phyloP scores from a whole-genome alignment of 306 rosid genomes.

The Lupinus albus region DNA sequence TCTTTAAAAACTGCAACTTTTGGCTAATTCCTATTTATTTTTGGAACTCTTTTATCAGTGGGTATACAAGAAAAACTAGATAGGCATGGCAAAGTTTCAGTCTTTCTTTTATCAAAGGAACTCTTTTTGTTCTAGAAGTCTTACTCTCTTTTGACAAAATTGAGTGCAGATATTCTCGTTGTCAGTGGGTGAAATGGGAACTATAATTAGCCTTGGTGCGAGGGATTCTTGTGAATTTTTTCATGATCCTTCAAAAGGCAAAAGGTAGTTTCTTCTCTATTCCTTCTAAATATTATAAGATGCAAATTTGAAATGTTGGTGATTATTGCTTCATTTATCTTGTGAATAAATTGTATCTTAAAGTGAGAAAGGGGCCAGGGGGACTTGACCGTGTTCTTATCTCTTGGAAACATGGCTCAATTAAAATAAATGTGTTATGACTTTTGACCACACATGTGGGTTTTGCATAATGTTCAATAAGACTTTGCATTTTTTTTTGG shows the following conservation, averaged over 20 bases:
- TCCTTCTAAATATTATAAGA: slow-evolving; percentile 6
- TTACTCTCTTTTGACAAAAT: not conserved
- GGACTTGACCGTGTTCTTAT: not conserved
- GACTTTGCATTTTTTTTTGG: not conserved
- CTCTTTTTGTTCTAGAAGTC: not conserved
- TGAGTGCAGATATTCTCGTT: slow-evolving; percentile 74
- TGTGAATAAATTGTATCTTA: not conserved
- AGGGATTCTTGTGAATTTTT: slow-evolving; percentile 76
- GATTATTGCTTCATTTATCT: slow-evolving; percentile 27
- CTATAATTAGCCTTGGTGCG: slow-evolving; percentile 69
- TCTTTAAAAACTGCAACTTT: slow-evolving; percentile 17
- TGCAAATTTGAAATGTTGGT: not conserved
- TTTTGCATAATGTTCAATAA: slow-evolving; percentile 11
- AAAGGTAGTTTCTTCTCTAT: slow-evolving; percentile 51
- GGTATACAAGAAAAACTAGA: too few species aligned
- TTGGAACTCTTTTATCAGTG: not conserved
- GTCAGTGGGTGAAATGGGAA: slow-evolving; percentile 86
- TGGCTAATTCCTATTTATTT: slow-evolving; percentile 1
- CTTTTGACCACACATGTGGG: not conserved
- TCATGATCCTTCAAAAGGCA: slow-evolving; percentile 85
- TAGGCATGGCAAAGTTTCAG: too few species aligned
- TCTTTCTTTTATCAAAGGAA: too few species aligned
- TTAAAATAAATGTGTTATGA: not conserved
- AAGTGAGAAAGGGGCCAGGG: not conserved
- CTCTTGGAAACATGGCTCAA: not conserved